Evolutionary conservation across 2,329 filamentous ascomycete genomes (phyloP).

Genomic region (Phyllosticta citrichinensis): DNA sequence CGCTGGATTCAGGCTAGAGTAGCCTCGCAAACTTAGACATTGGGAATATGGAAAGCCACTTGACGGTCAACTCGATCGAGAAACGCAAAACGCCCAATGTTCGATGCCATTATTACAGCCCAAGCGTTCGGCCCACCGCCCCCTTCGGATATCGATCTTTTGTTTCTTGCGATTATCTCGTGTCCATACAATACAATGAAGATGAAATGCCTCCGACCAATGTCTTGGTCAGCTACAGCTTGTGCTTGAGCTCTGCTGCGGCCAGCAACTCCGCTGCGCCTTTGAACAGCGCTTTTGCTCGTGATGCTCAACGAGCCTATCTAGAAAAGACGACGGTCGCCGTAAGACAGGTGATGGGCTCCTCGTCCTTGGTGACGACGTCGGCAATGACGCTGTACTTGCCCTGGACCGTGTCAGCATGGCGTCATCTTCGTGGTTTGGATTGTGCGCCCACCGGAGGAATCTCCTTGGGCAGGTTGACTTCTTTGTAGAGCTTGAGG

Average conservation of each 20-base stretch:
- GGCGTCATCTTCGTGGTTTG: neutral
- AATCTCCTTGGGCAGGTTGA: slow-evolving; percentile 77
- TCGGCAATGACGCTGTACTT: slow-evolving; percentile 85
- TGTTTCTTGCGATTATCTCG: neutral
- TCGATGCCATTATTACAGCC: neutral
- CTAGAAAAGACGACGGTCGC: slow-evolving; percentile 56
- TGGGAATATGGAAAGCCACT: neutral
- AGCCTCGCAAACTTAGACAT: neutral
- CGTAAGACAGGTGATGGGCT: slow-evolving; percentile 77
- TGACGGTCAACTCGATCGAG: neutral
- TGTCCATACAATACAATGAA: neutral
- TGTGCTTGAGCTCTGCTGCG: neutral
- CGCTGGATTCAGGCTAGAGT: neutral
- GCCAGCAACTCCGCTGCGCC: neutral
- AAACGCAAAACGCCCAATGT: neutral
- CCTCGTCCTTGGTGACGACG: slow-evolving; percentile 62
- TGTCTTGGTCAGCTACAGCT: neutral
- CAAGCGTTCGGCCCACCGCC: neutral
- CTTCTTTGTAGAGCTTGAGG: slow-evolving; percentile 64
- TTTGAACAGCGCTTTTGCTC: neutral
- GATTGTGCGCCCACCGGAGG: slow-evolving; percentile 59
- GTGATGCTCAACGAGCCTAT: neutral
- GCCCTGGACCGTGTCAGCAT: slow-evolving; percentile 46
- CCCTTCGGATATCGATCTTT: neutral
- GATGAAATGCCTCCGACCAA: neutral